These are phyloP conservation scores for Colletotrichum destructivum DNA, from an alignment of 2,329 filamentous ascomycete species.

Conservation along the genomic window DNA sequence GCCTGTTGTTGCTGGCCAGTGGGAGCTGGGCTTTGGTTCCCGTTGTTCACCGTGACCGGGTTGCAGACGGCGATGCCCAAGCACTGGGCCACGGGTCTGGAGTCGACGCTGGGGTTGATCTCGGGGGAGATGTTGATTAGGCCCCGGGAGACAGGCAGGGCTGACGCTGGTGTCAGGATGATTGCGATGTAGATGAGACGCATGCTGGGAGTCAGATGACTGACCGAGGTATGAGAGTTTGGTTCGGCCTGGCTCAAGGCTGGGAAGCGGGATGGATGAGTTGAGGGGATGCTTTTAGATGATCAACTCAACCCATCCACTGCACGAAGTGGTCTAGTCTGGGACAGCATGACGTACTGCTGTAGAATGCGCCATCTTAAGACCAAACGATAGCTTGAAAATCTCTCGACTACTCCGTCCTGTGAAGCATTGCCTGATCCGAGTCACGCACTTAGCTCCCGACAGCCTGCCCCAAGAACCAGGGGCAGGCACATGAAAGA, in stretches of 20 bases:
- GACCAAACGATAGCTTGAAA: not conserved
- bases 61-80: conserved; percentile 10
- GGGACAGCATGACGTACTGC: not conserved
- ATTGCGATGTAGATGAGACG: not conserved
- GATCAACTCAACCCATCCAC: too few species aligned
- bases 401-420: not conserved
- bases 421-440: not conserved
- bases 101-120: conserved; percentile 1
- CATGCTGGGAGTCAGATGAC: not conserved
- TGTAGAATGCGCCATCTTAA: not conserved
- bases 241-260: not conserved
- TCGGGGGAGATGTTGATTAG: conserved; percentile 6
- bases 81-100: not conserved
- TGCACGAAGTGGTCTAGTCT: too few species aligned
- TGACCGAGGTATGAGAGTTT: too few species aligned
- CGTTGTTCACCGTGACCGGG: not conserved
- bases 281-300: not conserved
- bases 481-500: not conserved
- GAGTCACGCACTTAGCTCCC: not conserved
- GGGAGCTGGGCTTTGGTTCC: not conserved
- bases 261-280: too few species aligned
- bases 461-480: not conserved
- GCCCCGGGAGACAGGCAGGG: not conserved
- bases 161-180: not conserved
- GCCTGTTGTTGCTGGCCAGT: not conserved